Percentiles rank a stretch among this genome's conserved stretches.
Conservation (phyloP, 805 yeast genomes). For the Yamadazyma nakazawae region DNA sequence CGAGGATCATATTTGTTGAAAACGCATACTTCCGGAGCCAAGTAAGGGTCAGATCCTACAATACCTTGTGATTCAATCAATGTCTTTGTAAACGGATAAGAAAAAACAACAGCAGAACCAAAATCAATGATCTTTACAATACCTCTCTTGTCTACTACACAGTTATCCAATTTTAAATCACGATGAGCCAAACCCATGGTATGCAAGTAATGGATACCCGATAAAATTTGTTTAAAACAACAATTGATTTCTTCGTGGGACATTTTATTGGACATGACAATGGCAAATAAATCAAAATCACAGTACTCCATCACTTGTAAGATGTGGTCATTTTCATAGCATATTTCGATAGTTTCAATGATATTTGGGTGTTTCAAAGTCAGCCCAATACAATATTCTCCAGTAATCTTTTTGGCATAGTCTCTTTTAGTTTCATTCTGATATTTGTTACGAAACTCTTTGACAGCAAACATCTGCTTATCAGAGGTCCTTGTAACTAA, state of each 20-base stretch:
- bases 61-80: conserved; percentile 66
- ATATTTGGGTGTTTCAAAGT: conserved; percentile 79
- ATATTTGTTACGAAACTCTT: conserved; percentile 72
- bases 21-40: conserved; percentile 77
- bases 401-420: conserved; percentile 81
- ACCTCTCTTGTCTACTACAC: conserved; percentile 73
- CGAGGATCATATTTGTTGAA: conserved; percentile 65
- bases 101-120: conserved; percentile 80
- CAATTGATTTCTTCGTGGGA: conserved; percentile 78
- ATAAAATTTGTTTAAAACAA: conserved; percentile 68
- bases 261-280: conserved; percentile 84
- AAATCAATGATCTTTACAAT: conserved; percentile 77
- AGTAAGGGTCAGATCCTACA: conserved; percentile 83
- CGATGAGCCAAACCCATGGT: conserved; percentile 79
- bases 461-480: conserved; percentile 74
- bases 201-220: conserved; percentile 73
- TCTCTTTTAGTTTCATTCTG: conserved; percentile 70
- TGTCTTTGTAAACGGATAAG: conserved; percentile 65
- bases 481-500: conserved; percentile 65
- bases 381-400: conserved; percentile 85
- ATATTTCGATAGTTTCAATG: conserved; percentile 73
- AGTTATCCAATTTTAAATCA: conserved; percentile 78
- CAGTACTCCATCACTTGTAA: conserved; percentile 94
- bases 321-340: conserved; percentile 67
- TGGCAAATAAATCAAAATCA: conserved; percentile 80